Conservation (phyloP, 2,329 filamentous ascomycete genomes). For the Xylaria arbuscula region DNA sequence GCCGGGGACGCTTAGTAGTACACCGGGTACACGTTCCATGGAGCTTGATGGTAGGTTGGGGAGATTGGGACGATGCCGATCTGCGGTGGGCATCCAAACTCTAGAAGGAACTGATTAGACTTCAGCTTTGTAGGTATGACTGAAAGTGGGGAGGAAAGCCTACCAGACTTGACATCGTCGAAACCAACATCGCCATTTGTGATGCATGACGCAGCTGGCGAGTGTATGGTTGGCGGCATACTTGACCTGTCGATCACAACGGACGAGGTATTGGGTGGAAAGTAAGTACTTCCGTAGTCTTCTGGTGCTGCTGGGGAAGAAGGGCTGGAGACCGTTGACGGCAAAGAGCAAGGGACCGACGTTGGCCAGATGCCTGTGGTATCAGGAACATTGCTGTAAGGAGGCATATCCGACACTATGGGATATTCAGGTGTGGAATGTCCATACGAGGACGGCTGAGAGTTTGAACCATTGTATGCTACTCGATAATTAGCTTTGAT, state of each 20-base stretch:
- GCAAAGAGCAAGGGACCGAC: constrained; percentile 57
- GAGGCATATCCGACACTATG: constrained; percentile 56
- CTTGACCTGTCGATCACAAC: constrained; percentile 55
- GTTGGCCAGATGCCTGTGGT: constrained; percentile 60
- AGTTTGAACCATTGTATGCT: constrained; percentile 52
- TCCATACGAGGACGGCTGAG: constrained; percentile 59
- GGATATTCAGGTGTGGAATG: constrained; percentile 57
- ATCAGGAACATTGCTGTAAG: constrained; percentile 56
- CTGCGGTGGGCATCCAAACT: constrained; percentile 49
- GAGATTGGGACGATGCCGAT: constrained; percentile 50
- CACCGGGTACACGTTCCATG: constrained; percentile 52
- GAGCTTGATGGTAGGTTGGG: constrained; percentile 50
- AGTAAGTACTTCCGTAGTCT: constrained; percentile 60
- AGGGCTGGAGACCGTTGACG: constrained; percentile 64
- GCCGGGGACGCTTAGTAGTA: constrained; percentile 51
- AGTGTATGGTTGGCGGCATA: constrained; percentile 47
- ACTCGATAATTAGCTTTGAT: constrained; percentile 24
- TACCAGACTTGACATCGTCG: constrained; percentile 52
- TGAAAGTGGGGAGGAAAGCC: constrained; percentile 33
- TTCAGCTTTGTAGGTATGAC: constrained; percentile 39
- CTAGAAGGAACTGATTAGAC: constrained; percentile 47
- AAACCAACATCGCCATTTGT: constrained; percentile 51
- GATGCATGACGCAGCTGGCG: constrained; percentile 49
- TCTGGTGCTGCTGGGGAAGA: constrained; percentile 61
- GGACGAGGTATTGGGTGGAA: constrained; percentile 61